These are phyloP conservation scores for Verticillium albo-atrum DNA, from an alignment of 2,329 filamentous ascomycete genomes.

Conservation along the genomic window DNA sequence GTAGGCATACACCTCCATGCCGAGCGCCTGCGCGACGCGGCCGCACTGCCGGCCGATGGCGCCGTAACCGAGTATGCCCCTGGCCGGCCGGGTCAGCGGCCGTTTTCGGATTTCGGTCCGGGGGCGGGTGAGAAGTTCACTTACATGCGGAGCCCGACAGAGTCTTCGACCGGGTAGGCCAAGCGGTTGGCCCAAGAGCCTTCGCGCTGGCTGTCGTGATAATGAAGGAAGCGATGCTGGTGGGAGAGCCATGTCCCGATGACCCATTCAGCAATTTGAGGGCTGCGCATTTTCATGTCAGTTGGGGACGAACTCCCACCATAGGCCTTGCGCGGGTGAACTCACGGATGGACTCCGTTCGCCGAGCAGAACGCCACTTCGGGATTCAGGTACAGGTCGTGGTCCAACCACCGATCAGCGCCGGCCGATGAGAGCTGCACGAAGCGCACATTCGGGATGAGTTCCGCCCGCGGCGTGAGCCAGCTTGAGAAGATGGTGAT, in stretches of 20 bases:
- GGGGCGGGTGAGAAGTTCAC: slow-evolving; percentile 11
- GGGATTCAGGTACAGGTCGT: slow-evolving; percentile 26
- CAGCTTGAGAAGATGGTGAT: slow-evolving; percentile 34
- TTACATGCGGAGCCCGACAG: slow-evolving; percentile 45
- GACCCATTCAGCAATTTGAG: slow-evolving; percentile 55
- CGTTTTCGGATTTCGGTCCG: not conserved
- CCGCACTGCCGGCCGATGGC: slow-evolving; percentile 50
- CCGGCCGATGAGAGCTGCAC: slow-evolving; percentile 42
- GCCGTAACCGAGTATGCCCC: slow-evolving; percentile 51
- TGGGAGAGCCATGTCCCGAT: slow-evolving; percentile 45
- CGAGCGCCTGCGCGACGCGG: slow-evolving; percentile 57
- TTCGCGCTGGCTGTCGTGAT: slow-evolving; percentile 37
- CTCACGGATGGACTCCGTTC: slow-evolving; percentile 38
- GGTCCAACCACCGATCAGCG: slow-evolving; percentile 33
- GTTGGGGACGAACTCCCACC: not conserved
- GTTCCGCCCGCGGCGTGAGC: slow-evolving; percentile 22
- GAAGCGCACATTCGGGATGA: slow-evolving; percentile 31
- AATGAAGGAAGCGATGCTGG: slow-evolving; percentile 40
- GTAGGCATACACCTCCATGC: slow-evolving; percentile 71
- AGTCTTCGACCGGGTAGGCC: slow-evolving; percentile 30
- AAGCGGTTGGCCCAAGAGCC: slow-evolving; percentile 36
- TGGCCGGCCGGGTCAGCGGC: slow-evolving; percentile 13
- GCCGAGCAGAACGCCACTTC: slow-evolving; percentile 33
- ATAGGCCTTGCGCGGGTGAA: not conserved
- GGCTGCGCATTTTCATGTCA: slow-evolving; percentile 27